Base-by-base conservation (phyloP, 2,329 filamentous ascomycete species). In the Colletotrichum sp. region DNA sequence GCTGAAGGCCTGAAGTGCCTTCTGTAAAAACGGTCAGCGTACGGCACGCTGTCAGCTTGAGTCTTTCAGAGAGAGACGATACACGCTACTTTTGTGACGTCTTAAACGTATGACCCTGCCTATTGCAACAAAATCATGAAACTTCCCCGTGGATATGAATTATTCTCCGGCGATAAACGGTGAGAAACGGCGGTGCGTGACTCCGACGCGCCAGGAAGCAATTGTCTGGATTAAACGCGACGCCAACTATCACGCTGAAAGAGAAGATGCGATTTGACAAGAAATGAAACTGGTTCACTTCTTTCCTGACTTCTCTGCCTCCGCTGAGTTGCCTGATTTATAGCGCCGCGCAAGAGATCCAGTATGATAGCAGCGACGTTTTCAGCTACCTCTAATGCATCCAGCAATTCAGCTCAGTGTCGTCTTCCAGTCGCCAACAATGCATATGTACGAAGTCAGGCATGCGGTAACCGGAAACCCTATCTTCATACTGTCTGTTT, bases 301-400 rank as follows among this genome's bases (percentile, higher is more conserved):
- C 1, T n/a, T n/a, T 18, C 9, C 18, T 9, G 0, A 1, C 38
- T 43, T 43, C 5, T n/a, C 38, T 0, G 5, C 1, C 16, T n/a
- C 9, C 38, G 5, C 18, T n/a, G 3, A n/a, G 6, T 5, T 11
- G 8, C 8, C 8, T 43, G 18, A 8, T 43, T 11, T 11, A 11
- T n/a, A 6, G 18, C 3, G 11, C 18, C 18, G 1, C n/a, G 18
- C 1, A 43, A 43, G 16, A 43, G 36, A 16, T n/a, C 8, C 16
- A 9, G 4, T 38, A 18, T 16, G 8, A 18, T 18, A 18, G 8
- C 3, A 0, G 7, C 36, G 4, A 38, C 0, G 2, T 18, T 38
- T 5, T 5, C 2, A 5, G 36, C 8, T 11, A 43, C 16, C 8
- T 43, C 8, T 18, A 2, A 16, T 0, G 36, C 4, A 18, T 43